Conservation (phyloP, 2,329 filamentous ascomycete genomes). For the Aspergillus luchuensis region DNA sequence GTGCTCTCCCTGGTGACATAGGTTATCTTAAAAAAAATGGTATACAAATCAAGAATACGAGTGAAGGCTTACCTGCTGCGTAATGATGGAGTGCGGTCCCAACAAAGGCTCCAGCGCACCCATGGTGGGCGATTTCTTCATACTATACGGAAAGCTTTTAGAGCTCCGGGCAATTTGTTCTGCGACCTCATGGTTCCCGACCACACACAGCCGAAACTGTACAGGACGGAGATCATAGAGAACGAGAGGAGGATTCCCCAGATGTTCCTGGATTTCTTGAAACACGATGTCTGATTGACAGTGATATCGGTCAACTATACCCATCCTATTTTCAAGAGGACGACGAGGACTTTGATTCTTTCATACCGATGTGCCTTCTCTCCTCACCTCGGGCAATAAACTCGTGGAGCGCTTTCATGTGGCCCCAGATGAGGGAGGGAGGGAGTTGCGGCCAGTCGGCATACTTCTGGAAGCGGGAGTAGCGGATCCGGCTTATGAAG, state of each 20-base stretch:
- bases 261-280: not conserved
- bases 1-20: conserved; percentile 20
- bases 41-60: not conserved
- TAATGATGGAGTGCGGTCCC: conserved; percentile 15
- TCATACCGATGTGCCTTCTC: conserved; percentile 11
- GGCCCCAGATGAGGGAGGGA: conserved; percentile 19
- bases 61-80: conserved; percentile 1
- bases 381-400: conserved; percentile 7
- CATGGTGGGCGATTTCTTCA: conserved; percentile 14
- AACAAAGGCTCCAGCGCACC: conserved; percentile 3
- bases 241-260: not conserved
- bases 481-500: not conserved
- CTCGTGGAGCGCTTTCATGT: conserved; percentile 12
- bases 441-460: conserved; percentile 16
- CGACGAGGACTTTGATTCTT: not conserved
- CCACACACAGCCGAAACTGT: conserved; percentile 7
- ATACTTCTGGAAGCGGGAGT: conserved; percentile 15
- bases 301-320: not conserved
- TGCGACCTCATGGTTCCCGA: conserved; percentile 22
- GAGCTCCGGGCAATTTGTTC: conserved; percentile 20
- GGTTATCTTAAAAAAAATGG: not conserved
- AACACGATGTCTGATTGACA: not conserved
- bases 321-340: not conserved
- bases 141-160: conserved; percentile 21
- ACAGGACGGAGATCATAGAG: conserved; percentile 20